A percentile compares a stretch with the other conserved stretches of the same genome.
Evolutionary conservation across 495 filamentous ascomycete genomes (phyloP).

Genomic region (Hypoxylon subgilvum): DNA sequence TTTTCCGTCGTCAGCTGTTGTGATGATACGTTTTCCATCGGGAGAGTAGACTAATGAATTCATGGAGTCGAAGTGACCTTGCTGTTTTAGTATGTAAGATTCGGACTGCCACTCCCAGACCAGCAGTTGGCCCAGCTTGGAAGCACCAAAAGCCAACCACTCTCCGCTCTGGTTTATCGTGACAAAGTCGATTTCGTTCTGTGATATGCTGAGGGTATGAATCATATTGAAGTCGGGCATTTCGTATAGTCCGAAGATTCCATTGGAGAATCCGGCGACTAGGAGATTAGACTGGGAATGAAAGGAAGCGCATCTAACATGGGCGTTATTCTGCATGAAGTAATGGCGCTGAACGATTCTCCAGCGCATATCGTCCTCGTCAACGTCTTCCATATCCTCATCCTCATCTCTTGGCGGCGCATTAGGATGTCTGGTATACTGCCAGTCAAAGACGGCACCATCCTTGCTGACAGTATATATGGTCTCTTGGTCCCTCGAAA

Average conservation of each 20-base stretch:
- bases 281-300: slow-evolving; percentile 85
- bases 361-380: slow-evolving; percentile 72
- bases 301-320: slow-evolving; percentile 85
- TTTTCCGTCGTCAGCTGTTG: slow-evolving; percentile 93
- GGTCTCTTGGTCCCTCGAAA: slow-evolving; percentile 86
- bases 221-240: slow-evolving; percentile 97
- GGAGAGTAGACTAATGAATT: slow-evolving; percentile 92
- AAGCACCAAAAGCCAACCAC: slow-evolving; percentile 98
- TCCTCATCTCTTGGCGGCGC: slow-evolving; percentile 59
- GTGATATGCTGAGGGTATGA: slow-evolving; percentile 88
- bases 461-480: slow-evolving; percentile 66
- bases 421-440: slow-evolving; percentile 64
- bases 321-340: slow-evolving; percentile 88
- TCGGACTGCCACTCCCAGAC: slow-evolving; percentile 99
- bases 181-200: slow-evolving; percentile 92
- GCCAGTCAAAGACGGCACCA: slow-evolving; percentile 66
- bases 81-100: slow-evolving; percentile 98
- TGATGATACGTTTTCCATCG: slow-evolving; percentile 90
- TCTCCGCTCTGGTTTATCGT: slow-evolving; percentile 91
- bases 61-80: slow-evolving; percentile 96
- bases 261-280: slow-evolving; percentile 92
- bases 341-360: slow-evolving; percentile 85
- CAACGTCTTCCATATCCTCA: slow-evolving; percentile 63
- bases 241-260: slow-evolving; percentile 91
- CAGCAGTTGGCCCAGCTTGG: slow-evolving; percentile 88